phyloP scores from a whole-genome alignment of 306 rosid species.

The Castanea sativa region DNA sequence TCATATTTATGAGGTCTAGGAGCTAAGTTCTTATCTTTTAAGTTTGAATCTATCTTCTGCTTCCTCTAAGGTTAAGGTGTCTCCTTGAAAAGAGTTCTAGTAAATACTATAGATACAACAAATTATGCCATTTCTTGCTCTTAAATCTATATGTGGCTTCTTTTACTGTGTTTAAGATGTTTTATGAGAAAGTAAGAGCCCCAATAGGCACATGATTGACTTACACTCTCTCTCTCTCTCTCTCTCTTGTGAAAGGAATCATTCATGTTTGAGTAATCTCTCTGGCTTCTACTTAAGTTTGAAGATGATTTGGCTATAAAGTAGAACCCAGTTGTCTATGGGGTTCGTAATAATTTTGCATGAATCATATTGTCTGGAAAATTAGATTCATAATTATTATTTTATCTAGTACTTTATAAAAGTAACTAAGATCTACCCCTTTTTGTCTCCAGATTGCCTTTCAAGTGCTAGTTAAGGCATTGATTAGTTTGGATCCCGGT shows the following conservation, averaged over 20 bases:
- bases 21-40: conserved; percentile 14
- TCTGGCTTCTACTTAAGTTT: conserved; percentile 45
- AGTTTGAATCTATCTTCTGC: conserved; percentile 12
- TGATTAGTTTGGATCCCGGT: conserved; percentile 82
- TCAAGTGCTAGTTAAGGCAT: conserved; percentile 80
- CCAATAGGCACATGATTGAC: conserved; percentile 21
- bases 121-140: conserved; percentile 38
- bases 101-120: conserved; percentile 28
- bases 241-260: conserved; percentile 23
- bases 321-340: conserved; percentile 39
- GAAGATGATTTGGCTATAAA: conserved; percentile 33
- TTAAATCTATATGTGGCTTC: conserved; percentile 17
- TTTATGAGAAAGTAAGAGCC: conserved; percentile 14
- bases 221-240: conserved; percentile 4
- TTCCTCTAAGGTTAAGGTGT: conserved; percentile 22
- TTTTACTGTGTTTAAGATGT: conserved; percentile 20
- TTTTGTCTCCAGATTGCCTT: conserved; percentile 74
- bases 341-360: conserved; percentile 44
- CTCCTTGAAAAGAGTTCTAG: conserved; percentile 29
- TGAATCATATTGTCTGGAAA: conserved; percentile 51
- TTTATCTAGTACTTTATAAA: conserved; percentile 32
- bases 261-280: conserved; percentile 36
- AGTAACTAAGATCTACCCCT: conserved; percentile 31
- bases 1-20: background rate
- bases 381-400: conserved; percentile 36